Conservation (phyloP, 2,329 filamentous ascomycete genomes). For the Calonectria fujianensis region DNA sequence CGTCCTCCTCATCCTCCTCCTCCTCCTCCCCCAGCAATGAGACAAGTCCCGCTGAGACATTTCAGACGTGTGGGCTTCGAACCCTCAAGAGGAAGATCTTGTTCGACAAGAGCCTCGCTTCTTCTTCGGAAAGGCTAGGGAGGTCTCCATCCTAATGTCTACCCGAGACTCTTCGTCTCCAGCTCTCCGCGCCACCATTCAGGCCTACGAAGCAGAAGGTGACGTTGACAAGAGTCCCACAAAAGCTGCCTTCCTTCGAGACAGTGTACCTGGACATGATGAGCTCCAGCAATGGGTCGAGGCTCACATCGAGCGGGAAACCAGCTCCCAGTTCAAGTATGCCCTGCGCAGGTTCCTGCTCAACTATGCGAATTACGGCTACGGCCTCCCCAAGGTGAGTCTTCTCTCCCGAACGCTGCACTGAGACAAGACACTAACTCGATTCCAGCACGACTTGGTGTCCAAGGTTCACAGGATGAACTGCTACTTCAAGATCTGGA, state of each 20-base stretch:
- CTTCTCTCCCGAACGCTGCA: slow-evolving; percentile 27
- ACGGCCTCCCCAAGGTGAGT: slow-evolving; percentile 64
- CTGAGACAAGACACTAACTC: slow-evolving; percentile 44
- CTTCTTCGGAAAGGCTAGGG: slow-evolving; percentile 60
- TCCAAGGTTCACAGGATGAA: slow-evolving; percentile 67
- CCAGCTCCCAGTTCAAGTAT: slow-evolving; percentile 57
- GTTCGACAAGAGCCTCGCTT: slow-evolving; percentile 60
- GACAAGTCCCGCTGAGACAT: slow-evolving; percentile 51
- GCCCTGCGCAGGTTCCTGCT: slow-evolving; percentile 62
- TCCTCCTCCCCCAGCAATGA: slow-evolving; percentile 38
- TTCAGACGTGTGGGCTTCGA: slow-evolving; percentile 62
- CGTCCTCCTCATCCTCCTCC: not conserved
- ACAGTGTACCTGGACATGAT: slow-evolving; percentile 60
- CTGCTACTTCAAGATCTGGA: slow-evolving; percentile 71
- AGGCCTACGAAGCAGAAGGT: slow-evolving; percentile 60
- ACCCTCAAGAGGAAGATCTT: slow-evolving; percentile 59
- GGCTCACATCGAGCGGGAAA: slow-evolving; percentile 60
- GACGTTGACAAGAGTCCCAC: slow-evolving; percentile 58
- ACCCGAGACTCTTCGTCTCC: slow-evolving; percentile 61
- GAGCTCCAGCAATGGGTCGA: slow-evolving; percentile 63
- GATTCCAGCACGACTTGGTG: slow-evolving; percentile 63
- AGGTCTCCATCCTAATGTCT: slow-evolving; percentile 61
- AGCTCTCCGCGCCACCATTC: slow-evolving; percentile 62
- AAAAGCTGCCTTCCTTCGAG: slow-evolving; percentile 62
- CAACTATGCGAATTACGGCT: slow-evolving; percentile 60